Evolutionary conservation across 305 asterid genomes (phyloP).

Genomic region (Fraxinus nigra): DNA sequence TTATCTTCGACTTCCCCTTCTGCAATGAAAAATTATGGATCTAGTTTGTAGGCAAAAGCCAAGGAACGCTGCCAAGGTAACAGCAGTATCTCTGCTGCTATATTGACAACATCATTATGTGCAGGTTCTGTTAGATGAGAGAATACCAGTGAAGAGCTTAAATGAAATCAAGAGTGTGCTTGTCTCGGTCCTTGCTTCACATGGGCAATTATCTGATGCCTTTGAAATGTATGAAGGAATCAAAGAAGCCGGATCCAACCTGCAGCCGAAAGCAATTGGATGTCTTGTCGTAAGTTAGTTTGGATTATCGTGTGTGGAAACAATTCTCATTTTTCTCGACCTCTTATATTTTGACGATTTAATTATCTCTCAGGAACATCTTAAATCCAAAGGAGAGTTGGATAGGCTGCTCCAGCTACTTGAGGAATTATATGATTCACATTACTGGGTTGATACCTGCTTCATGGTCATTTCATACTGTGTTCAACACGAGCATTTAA

Average conservation of each 20-base stretch:
- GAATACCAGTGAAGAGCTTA: slow-evolving; percentile 50
- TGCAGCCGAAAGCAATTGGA: slow-evolving; percentile 64
- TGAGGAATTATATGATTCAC: slow-evolving; percentile 53
- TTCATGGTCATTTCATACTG: slow-evolving; percentile 62
- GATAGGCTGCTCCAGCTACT: slow-evolving; percentile 65
- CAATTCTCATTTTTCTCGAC: slow-evolving; percentile 17
- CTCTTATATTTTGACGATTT: slow-evolving; percentile 16
- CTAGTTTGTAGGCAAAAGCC: not conserved
- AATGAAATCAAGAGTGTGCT: slow-evolving; percentile 69
- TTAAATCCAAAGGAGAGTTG: slow-evolving; percentile 62
- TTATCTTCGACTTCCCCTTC: not conserved
- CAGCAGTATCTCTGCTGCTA: slow-evolving; percentile 18
- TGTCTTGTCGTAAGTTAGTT: slow-evolving; percentile 66
- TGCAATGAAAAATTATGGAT: not conserved
- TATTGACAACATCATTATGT: slow-evolving; percentile 19
- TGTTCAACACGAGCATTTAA: slow-evolving; percentile 59
- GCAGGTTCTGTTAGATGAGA: slow-evolving; percentile 53
- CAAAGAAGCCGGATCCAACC: slow-evolving; percentile 42
- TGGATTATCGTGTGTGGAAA: slow-evolving; percentile 13
- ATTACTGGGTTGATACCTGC: slow-evolving; percentile 70
- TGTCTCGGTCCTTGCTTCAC: slow-evolving; percentile 83
- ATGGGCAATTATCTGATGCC: slow-evolving; percentile 72
- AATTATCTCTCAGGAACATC: slow-evolving; percentile 51
- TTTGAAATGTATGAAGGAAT: slow-evolving; percentile 64
- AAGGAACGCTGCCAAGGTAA: not conserved